Evolutionary conservation across 2,329 filamentous ascomycete genomes (phyloP).

Genomic region (Tolypocladium pustulatum): DNA sequence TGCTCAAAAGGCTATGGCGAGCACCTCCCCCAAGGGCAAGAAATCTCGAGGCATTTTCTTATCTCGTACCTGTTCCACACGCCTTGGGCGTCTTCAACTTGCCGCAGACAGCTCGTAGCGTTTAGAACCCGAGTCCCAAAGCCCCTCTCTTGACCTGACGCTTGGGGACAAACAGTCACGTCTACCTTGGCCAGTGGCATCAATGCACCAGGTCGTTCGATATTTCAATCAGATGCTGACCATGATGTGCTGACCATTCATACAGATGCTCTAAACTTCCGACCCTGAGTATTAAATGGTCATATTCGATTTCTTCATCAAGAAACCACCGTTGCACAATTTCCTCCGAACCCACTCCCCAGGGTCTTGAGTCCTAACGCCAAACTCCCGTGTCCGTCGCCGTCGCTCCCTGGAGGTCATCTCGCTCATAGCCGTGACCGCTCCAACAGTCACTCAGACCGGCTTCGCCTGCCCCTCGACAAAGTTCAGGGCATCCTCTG

Average conservation of each 20-base stretch:
- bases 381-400: not conserved
- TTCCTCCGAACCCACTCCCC: not conserved
- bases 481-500: slow-evolving; percentile 83
- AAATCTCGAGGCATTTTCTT: not conserved
- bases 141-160: not conserved
- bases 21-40: not conserved
- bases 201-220: not conserved
- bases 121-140: not conserved
- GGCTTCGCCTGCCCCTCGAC: slow-evolving; percentile 68
- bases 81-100: not conserved
- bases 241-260: not conserved
- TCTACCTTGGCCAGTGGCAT: not conserved
- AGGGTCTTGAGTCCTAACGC: not conserved
- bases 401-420: not conserved
- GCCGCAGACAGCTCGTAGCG: not conserved
- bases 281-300: not conserved
- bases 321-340: not conserved
- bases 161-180: not conserved
- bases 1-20: not conserved
- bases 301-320: not conserved
- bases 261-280: not conserved
- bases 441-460: slow-evolving; percentile 3
- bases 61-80: not conserved
- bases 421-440: not conserved
- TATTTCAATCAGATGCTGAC: not conserved